phyloP scores from a whole-genome alignment of 2,329 filamentous ascomycete genomes.

The Capronia epimyces region DNA sequence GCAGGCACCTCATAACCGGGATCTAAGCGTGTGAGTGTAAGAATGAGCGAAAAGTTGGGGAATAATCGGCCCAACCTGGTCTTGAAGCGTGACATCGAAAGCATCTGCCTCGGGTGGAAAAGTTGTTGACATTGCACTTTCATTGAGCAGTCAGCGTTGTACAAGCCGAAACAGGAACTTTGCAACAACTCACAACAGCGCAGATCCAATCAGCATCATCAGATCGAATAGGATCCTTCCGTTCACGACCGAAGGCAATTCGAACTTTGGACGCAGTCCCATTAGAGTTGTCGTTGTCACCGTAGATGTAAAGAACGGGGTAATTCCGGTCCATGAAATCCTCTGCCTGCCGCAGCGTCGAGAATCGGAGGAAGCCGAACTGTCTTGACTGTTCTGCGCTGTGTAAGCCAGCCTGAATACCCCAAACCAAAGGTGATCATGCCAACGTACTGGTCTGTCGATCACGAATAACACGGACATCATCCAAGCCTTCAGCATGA shows the following conservation, averaged over 20 bases:
- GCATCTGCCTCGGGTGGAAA: constrained; percentile 51
- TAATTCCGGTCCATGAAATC: constrained; percentile 51
- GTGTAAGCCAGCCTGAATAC: background rate
- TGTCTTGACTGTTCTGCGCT: constrained; percentile 49
- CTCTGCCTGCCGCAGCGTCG: constrained; percentile 45
- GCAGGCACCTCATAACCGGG: constrained; percentile 12
- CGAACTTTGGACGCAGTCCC: constrained; percentile 43
- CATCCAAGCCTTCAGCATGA: constrained; percentile 49
- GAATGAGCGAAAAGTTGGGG: background rate
- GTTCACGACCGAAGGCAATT: constrained; percentile 51
- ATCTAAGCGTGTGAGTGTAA: constrained; percentile 14
- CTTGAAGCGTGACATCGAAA: constrained; percentile 54
- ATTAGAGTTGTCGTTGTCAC: constrained; percentile 34
- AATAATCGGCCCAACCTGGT: constrained; percentile 41
- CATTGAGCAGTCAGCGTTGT: background rate
- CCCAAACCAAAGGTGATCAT: background rate
- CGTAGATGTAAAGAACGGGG: constrained; percentile 48
- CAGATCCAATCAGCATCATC: constrained; percentile 55
- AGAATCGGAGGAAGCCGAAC: constrained; percentile 54
- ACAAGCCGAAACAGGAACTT: background rate
- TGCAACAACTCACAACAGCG: constrained; percentile 25
- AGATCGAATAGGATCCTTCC: constrained; percentile 46
- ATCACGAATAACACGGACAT: constrained; percentile 54
- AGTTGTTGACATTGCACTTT: constrained; percentile 55
- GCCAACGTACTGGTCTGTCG: constrained; percentile 49